Evolutionary conservation across 202 grass and related monocot genomes (phyloP).

Genomic region (Digitaria exilis): DNA sequence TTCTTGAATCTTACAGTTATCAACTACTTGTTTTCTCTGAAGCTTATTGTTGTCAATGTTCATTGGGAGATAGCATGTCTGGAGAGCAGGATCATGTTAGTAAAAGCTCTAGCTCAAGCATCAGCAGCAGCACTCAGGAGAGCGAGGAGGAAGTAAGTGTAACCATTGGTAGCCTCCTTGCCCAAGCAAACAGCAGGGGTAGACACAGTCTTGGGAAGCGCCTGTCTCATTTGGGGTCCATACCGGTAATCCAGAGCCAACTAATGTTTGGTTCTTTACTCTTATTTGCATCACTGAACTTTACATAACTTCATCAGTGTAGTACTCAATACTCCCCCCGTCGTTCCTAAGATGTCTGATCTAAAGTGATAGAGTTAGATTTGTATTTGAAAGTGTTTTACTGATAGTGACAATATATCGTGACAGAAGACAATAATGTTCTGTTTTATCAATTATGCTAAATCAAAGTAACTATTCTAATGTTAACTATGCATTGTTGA

Average conservation of each 20-base stretch:
- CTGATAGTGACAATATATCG: background rate
- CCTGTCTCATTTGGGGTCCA: constrained; percentile 82
- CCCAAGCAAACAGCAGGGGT: constrained; percentile 70
- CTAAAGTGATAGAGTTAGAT: background rate
- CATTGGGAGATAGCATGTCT: constrained; percentile 62
- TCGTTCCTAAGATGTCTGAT: background rate
- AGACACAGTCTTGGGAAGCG: constrained; percentile 73
- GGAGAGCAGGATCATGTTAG: constrained; percentile 58
- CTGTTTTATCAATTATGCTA: background rate
- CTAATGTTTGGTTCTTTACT: background rate
- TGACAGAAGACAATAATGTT: background rate
- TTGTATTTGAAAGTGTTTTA: background rate
- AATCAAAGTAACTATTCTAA: background rate
- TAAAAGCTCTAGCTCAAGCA: constrained; percentile 94
- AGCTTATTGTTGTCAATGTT: constrained; percentile 39
- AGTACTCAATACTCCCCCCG: background rate
- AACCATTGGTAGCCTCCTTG: constrained; percentile 90
- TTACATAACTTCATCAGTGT: background rate
- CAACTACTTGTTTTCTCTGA: constrained; percentile 11
- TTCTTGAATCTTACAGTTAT: constrained; percentile 15
- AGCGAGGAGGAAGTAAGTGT: constrained; percentile 70
- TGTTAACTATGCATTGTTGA: constrained; percentile 19
- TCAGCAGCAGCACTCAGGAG: constrained; percentile 80
- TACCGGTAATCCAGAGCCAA: constrained; percentile 57
- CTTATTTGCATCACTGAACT: constrained; percentile 14